A percentile compares a stretch with the other conserved stretches of the same genome.
Conservation (phyloP, 208 protist genomes). For the Perkinsela sp. region DNA sequence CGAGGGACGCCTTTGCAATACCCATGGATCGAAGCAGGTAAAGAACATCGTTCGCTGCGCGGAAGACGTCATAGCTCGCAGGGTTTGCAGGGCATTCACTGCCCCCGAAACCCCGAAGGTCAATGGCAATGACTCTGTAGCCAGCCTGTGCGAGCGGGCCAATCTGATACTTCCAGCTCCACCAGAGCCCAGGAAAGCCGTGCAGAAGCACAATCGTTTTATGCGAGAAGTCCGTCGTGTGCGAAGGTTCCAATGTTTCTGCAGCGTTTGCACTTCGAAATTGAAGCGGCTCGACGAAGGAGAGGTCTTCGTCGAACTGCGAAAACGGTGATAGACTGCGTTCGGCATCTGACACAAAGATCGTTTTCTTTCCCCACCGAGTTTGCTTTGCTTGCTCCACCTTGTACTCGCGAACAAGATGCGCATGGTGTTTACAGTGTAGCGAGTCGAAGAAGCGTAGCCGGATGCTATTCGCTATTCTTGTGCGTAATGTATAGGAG, state of each 20-base stretch:
- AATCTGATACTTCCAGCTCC: neutral
- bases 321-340: neutral
- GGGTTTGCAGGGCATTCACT: neutral
- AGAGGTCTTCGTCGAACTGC: neutral
- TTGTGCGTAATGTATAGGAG: neutral
- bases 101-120: slow-evolving; percentile 2
- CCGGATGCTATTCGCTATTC: neutral
- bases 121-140: slow-evolving; percentile 1
- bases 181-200: slow-evolving; percentile 2
- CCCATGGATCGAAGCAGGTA: neutral
- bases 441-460: neutral
- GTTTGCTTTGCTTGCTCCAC: neutral
- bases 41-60: neutral
- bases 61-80: slow-evolving; percentile 1
- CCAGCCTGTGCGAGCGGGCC: neutral
- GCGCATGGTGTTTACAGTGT: neutral
- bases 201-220: slow-evolving; percentile 1
- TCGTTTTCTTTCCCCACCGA: neutral
- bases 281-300: neutral
- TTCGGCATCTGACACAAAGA: too few relatives aligned
- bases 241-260: neutral
- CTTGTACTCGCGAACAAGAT: neutral
- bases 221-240: neutral
- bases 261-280: neutral
- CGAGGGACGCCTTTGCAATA: neutral